Base-by-base conservation (phyloP, 306 rosid genomes). In the Cucumis sativus region DNA sequence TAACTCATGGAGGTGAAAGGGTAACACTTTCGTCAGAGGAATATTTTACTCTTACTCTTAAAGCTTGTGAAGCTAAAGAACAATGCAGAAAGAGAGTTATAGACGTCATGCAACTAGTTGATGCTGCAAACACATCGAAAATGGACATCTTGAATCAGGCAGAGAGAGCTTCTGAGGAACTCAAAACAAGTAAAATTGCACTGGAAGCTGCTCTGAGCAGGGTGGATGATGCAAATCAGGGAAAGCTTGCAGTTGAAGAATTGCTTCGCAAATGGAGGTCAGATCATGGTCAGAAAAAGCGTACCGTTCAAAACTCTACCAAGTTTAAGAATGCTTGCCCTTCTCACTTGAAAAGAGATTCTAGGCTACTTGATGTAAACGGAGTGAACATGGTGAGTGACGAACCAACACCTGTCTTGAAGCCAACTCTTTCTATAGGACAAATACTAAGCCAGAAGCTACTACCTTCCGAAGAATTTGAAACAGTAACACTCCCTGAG, bases 221-320 rank as follows among this genome's bases (percentile, higher is more conserved):
- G 82, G 97, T 90, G 76, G 99, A 92, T 69, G 88, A 91, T 78
- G 99, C 99, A 78, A 91, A 89, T 77, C 78, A 45, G 77, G 99
- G 88, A 59, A 95, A 89, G 87, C 85, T 86, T 17, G 92, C 79
- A 16, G 91, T 95, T 20, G 96, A 95, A 85, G 99, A 92, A 79
- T 87, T 96, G 2, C 89, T 92, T 71, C 91, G 96, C 80, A 92
- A 83, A 75, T 95, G 99, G 99, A 87, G 96, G 41, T 89, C 93
- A 0, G 90, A 90, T 15, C 82, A 82, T 7, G 81, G 90, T 56
- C 89, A 87, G 41, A 88, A 79, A 84, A 79, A 97, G 40, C 91
- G 91, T 7, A 81, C 83, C 2, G 72, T 87, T 5, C 85, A 84
- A 23, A 85, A 69, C 78, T 71, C 88, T 16, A 84, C 83, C 56